Evolutionary conservation across 208 protist species (phyloP).

Genomic region (Leptomonas seymouri): DNA sequence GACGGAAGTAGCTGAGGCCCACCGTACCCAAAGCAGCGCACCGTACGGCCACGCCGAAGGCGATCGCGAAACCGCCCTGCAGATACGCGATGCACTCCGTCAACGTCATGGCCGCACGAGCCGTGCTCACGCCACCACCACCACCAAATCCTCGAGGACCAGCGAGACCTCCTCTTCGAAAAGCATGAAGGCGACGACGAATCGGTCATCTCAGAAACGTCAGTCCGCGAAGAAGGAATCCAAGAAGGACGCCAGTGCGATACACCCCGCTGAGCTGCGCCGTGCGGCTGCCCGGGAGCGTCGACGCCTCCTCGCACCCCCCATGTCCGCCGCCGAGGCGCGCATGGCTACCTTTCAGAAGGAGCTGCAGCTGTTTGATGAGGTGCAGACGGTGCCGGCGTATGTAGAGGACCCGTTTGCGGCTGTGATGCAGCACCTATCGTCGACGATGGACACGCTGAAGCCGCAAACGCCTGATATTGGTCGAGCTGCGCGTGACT

Average conservation of each 20-base stretch:
- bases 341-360: conserved; percentile 52
- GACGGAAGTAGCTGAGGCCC: background rate
- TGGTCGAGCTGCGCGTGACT: conserved; percentile 30
- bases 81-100: conserved; percentile 28
- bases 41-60: conserved; percentile 1
- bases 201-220: background rate
- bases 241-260: conserved; percentile 12
- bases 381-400: conserved; percentile 41
- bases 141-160: background rate
- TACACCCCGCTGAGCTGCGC: conserved; percentile 19
- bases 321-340: conserved; percentile 36
- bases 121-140: background rate
- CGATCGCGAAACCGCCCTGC: conserved; percentile 8
- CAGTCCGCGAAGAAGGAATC: conserved; percentile 15
- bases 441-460: conserved; percentile 58
- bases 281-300: conserved; percentile 23
- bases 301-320: conserved; percentile 12
- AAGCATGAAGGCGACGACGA: background rate
- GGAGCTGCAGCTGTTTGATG: conserved; percentile 69
- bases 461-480: conserved; percentile 79
- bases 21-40: background rate
- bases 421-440: conserved; percentile 63
- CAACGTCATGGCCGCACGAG: conserved; percentile 24
- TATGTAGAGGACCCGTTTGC: conserved; percentile 67
- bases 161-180: background rate